These are phyloP conservation scores for Paecilomyces sp. DNA, from an alignment of 2,329 filamentous ascomycete genomes.

Conservation along the genomic window DNA sequence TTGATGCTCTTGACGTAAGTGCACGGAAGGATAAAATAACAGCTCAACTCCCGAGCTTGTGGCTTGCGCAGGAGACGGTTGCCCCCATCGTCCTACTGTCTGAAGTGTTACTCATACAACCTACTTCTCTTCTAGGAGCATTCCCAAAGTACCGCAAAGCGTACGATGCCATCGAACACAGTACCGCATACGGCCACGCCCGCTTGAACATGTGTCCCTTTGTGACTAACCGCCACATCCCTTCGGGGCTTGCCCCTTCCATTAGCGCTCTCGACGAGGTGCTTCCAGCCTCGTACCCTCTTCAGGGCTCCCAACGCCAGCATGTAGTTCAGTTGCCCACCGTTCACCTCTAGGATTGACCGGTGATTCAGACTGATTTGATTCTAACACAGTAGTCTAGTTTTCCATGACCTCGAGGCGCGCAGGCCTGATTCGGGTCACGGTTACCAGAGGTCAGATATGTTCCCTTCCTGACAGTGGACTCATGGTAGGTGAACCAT, in stretches of 20 bases:
- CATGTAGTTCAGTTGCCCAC: slow-evolving; percentile 7
- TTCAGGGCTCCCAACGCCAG: not conserved
- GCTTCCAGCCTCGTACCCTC: slow-evolving; percentile 3
- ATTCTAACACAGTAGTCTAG: slow-evolving; percentile 15
- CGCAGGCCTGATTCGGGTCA: slow-evolving; percentile 12
- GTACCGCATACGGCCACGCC: slow-evolving; percentile 22
- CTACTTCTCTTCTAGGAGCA: slow-evolving; percentile 16
- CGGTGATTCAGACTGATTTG: slow-evolving; percentile 14
- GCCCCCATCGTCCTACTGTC: slow-evolving; percentile 5
- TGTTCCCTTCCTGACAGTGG: not conserved
- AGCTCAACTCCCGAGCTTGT: slow-evolving; percentile 12
- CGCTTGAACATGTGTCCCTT: slow-evolving; percentile 17
- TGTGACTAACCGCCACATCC: slow-evolving; percentile 6
- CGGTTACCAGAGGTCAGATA: slow-evolving; percentile 26
- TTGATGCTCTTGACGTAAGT: slow-evolving; percentile 39
- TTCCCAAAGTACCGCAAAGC: slow-evolving; percentile 24
- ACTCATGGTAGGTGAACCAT: not conserved
- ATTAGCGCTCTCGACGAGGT: slow-evolving; percentile 1
- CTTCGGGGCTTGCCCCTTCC: slow-evolving; percentile 23
- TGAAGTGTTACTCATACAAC: slow-evolving; percentile 25
- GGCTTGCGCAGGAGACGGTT: slow-evolving; percentile 15
- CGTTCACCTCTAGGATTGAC: slow-evolving; percentile 10
- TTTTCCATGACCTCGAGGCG: slow-evolving; percentile 9
- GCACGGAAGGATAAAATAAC: slow-evolving; percentile 16
- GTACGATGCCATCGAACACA: slow-evolving; percentile 24